phyloP scores from a whole-genome alignment of 148 eudicot species.

The Fallopia convolvulus region DNA sequence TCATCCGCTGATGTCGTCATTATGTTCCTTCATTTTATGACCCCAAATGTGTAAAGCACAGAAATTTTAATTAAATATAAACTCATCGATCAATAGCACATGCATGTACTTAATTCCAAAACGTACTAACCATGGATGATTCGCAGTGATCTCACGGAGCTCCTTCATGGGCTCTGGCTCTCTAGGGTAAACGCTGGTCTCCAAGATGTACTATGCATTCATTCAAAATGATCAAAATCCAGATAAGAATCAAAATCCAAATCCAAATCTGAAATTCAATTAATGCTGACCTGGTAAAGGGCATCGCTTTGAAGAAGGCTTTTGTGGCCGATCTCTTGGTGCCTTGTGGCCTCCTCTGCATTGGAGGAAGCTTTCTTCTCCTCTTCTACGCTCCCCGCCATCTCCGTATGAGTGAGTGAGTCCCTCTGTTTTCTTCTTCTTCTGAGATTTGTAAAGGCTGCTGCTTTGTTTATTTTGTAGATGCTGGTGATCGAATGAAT shows the following conservation, averaged over 20 bases:
- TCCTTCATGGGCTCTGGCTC: conserved; percentile 90
- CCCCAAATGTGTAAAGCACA: background rate
- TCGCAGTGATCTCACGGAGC: conserved; percentile 77
- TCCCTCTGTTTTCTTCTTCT: background rate
- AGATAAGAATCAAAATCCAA: background rate
- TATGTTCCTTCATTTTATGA: conserved; percentile 38
- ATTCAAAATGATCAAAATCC: background rate
- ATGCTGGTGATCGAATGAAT: background rate
- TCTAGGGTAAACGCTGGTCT: conserved; percentile 82
- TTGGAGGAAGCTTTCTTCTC: conserved; percentile 27
- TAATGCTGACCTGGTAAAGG: conserved; percentile 54
- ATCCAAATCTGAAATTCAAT: no score
- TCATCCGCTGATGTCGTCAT: conserved; percentile 94
- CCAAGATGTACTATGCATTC: conserved; percentile 56
- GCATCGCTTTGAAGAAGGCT: conserved; percentile 84
- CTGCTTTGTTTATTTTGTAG: background rate
- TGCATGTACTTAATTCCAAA: background rate
- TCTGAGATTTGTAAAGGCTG: background rate
- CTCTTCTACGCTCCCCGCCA: conserved; percentile 29
- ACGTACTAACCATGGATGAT: conserved; percentile 81
- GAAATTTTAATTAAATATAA: background rate
- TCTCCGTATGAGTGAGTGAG: background rate
- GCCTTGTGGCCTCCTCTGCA: conserved; percentile 25
- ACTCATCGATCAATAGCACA: background rate
- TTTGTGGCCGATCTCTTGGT: conserved; percentile 79